Evolutionary conservation across 306 rosid species (phyloP), one percentile per base, ranked within the genome.

Genomic region (Casuarina glauca): DNA sequence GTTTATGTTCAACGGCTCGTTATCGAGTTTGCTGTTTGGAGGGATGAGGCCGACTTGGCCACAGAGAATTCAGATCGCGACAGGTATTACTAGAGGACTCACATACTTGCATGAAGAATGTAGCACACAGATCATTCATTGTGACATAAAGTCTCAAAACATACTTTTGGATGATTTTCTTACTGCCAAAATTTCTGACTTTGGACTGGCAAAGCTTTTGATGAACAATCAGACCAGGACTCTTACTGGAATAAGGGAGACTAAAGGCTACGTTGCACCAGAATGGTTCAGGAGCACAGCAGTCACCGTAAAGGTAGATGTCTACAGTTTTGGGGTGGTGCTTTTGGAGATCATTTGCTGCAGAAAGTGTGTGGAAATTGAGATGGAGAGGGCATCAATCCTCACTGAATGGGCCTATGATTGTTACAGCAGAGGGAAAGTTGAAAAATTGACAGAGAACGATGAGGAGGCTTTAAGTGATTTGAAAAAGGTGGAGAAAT

Each of bases 121-220:
- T 1, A 26, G 44, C 43, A 61, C 16, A 10, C 68, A 61, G 12
- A 61, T 35, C 43, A 61, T 61, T 32, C 68, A 61, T 4, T 61
- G 68, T 0, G 68, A 61, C 17, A 61, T 61, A 61, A 61, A 61
- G 44, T 43, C 68, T 35, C 44, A 61, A 61, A 61, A 61, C 44
- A 61, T 61, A 35, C 68, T 61, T 4, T 35, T 61, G 44, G 68
- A 61, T 36, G 68, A 61, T 61, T 61, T 7, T 4, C 13, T 61
- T 61, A 61, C 68, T 1, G 43, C 68, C 8, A 61, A 61, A 61
- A 61, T 61, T 35, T 61, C 68, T 32, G 68, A 61, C 68, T 61
- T 61, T 11, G 68, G 44, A 32, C 13, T 61, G 9, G 68, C 68
- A 35, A 61, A 61, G 4, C 68, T 61, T 32, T 35, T 61, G 68